phyloP scores from a whole-genome alignment of 768 basidiomycete species.

The Termitomyces titanicus region DNA sequence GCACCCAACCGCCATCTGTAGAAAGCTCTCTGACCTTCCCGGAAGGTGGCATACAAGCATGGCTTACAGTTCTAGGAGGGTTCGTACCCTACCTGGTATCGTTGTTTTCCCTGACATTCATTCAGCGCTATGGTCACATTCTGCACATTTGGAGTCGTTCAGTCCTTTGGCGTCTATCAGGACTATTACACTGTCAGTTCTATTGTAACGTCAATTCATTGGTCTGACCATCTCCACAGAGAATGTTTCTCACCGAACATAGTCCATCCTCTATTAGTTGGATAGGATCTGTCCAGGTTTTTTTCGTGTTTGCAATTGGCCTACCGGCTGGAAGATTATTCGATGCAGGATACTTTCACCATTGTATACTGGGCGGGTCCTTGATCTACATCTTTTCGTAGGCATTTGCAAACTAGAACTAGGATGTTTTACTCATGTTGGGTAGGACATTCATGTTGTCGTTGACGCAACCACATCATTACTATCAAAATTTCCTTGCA shows the following conservation, averaged over 20 bases:
- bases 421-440: neutral
- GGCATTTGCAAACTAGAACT: constrained; percentile 9
- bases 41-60: constrained; percentile 42
- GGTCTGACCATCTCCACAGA: constrained; percentile 17
- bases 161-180: constrained; percentile 50
- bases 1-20: neutral
- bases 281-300: constrained; percentile 50
- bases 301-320: constrained; percentile 43
- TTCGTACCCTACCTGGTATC: constrained; percentile 19
- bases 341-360: constrained; percentile 48
- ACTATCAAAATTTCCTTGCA: constrained; percentile 50
- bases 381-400: constrained; percentile 41
- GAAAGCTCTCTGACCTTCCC: constrained; percentile 26
- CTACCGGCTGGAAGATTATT: constrained; percentile 42
- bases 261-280: constrained; percentile 42
- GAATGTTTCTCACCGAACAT: constrained; percentile 32
- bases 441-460: constrained; percentile 50
- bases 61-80: constrained; percentile 47
- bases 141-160: constrained; percentile 46
- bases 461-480: constrained; percentile 40
- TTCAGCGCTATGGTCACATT: constrained; percentile 39
- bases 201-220: neutral
- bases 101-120: neutral
- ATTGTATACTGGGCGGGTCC: constrained; percentile 34
- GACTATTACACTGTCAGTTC: constrained; percentile 43